Conservation (phyloP, 345 rosid genomes). For the Psidium guajava region DNA sequence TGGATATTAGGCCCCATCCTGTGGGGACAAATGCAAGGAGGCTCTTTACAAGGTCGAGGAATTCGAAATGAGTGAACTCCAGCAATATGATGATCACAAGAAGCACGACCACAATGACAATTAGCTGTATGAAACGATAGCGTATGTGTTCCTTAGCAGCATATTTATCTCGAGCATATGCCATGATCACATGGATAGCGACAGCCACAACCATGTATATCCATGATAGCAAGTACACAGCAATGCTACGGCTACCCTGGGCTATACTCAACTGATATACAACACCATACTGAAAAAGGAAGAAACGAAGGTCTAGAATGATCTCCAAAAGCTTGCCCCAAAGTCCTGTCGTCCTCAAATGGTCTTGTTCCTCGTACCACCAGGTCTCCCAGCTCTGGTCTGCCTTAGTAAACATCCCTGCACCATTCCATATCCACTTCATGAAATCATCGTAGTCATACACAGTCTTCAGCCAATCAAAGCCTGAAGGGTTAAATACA, state of each 20-base stretch:
- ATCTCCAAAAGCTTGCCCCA: constrained; percentile 70
- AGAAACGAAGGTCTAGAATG: constrained; percentile 69
- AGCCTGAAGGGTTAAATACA: constrained; percentile 80
- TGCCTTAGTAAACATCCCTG: constrained; percentile 47
- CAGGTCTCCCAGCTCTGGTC: constrained; percentile 89
- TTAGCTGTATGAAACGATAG: constrained; percentile 62
- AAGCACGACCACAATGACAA: constrained; percentile 27
- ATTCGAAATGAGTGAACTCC: constrained; percentile 27
- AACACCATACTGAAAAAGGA: constrained; percentile 86
- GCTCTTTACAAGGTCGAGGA: constrained; percentile 59
- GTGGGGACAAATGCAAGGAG: constrained; percentile 80
- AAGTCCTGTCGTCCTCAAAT: constrained; percentile 58
- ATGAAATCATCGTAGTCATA: constrained; percentile 73
- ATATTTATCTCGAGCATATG: constrained; percentile 61
- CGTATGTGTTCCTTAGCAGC: constrained; percentile 58
- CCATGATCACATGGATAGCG: constrained; percentile 38
- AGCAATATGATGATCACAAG: constrained; percentile 44
- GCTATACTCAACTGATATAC: constrained; percentile 59
- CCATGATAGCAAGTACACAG: constrained; percentile 70
- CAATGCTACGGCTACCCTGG: constrained; percentile 19
- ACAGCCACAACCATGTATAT: constrained; percentile 42
- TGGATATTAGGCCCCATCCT: constrained; percentile 80
- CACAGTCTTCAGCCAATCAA: constrained; percentile 89
- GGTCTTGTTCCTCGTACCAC: constrained; percentile 91
- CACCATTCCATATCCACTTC: constrained; percentile 66